Evolutionary conservation across 495 filamentous ascomycete species (phyloP), one percentile per base, ranked within the genome.

Genomic region (Pyrenopolyporus hunteri): DNA sequence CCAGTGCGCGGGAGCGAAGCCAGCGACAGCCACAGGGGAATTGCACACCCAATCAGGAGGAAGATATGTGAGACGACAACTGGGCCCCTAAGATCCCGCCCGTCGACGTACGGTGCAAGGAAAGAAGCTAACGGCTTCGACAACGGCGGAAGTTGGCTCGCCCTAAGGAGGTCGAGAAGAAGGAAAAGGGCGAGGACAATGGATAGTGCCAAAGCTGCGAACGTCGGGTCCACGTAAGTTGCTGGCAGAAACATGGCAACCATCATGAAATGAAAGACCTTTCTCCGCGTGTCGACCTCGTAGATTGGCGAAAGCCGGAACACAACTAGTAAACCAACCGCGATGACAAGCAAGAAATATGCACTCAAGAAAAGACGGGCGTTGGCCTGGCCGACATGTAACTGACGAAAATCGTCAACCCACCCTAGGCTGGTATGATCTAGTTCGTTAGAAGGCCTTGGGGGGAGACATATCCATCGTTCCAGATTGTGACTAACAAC

Each of bases 261-360:
- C 85, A 97, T 97, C 85, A 92, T 96, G 59, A 93, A 94, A 73
- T 99, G 94, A 74, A 99, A 99, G 7, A 99, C 89, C 74, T 99
- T 99, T 31, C 94, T 85, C n/a, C 94, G 84, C 2, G 94, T 99
- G 74, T 99, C 95, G 29, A 98, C 92, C 74, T 97, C 90, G 64
- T 76, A 83, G 48, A 89, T 69, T 10, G 85, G 73, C 31, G 87
- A 89, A 20, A 97, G 79, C 28, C 82, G 83, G 54, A 90, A 82
- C 3, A 97, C 91, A 2, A 89, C 73, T 1, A 82, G 74, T 33
- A 98, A 78, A 1, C 93, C 95, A 6, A 85, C 64, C 17, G 80
- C 67, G 26, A 99, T 77, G 26, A 94, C 82, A 35, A 71, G 25
- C 6, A 86, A 19, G 76, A 87, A 97, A 80, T 96, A 93, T 7